Conservation (phyloP, 805 yeast species). For the Wickerhamomyces queroliae region DNA sequence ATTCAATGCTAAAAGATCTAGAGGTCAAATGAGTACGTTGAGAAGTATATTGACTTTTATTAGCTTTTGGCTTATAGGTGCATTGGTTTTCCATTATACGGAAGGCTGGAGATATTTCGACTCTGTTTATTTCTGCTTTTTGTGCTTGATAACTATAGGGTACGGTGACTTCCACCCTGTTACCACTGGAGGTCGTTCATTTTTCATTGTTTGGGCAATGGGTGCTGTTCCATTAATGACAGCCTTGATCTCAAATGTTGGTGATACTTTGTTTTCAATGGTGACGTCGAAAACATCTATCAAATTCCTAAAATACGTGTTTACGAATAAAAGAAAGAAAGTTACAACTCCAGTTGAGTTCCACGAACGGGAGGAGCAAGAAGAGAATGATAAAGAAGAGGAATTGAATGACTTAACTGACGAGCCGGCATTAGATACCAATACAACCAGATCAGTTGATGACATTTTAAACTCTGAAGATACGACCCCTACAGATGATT, state of each 20-base stretch:
- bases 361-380: not conserved
- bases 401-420: slow-evolving; percentile 7
- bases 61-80: slow-evolving; percentile 70
- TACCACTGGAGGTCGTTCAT: slow-evolving; percentile 59
- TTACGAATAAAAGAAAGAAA: too few relatives aligned
- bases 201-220: slow-evolving; percentile 77
- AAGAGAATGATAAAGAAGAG: slow-evolving; percentile 1
- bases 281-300: slow-evolving; percentile 17
- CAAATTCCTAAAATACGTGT: slow-evolving; percentile 4
- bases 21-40: slow-evolving; percentile 33
- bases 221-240: slow-evolving; percentile 88
- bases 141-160: slow-evolving; percentile 77
- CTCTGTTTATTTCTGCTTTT: slow-evolving; percentile 68
- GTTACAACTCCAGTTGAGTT: too few relatives aligned
- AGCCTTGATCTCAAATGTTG: slow-evolving; percentile 62
- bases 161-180: slow-evolving; percentile 72
- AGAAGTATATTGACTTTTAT: slow-evolving; percentile 39
- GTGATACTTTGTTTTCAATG: slow-evolving; percentile 46
- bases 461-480: slow-evolving; percentile 4
- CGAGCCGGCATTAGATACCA: not conserved
- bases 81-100: slow-evolving; percentile 48
- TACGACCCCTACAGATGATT: too few relatives aligned
- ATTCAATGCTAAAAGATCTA: slow-evolving; percentile 30
- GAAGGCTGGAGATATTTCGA: slow-evolving; percentile 74
- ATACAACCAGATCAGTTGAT: slow-evolving; percentile 6